Percentiles rank a stretch among this genome's conserved stretches.
phyloP scores from a whole-genome alignment of 2,329 filamentous ascomycete species.

The Scortechinia acanthostroma region DNA sequence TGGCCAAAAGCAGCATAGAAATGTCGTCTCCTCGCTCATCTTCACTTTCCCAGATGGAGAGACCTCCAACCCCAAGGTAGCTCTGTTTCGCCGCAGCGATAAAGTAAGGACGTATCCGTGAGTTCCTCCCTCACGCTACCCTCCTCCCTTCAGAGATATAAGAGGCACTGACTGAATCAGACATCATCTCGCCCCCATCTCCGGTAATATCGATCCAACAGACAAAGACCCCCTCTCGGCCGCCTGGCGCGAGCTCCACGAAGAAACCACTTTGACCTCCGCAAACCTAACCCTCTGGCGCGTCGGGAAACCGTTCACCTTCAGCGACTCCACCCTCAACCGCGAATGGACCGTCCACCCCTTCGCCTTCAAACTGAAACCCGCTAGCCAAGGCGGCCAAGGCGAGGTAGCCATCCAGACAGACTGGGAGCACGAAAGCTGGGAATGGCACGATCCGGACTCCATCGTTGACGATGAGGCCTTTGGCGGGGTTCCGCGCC shows the following conservation, averaged over 20 bases:
- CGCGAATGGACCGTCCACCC: conserved; percentile 57
- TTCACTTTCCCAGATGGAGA: conserved; percentile 30
- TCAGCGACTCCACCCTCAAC: conserved; percentile 40
- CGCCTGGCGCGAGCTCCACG: conserved; percentile 53
- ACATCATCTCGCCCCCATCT: conserved; percentile 52
- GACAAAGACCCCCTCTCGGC: conserved; percentile 45
- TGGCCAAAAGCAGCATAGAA: too few species aligned
- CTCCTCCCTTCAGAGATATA: not conserved
- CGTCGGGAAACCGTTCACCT: conserved; percentile 48
- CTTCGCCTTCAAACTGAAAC: conserved; percentile 47
- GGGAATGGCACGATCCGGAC: conserved; percentile 46
- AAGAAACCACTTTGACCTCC: conserved; percentile 49
- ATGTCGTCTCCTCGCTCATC: conserved; percentile 41
- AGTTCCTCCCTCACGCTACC: conserved; percentile 9
- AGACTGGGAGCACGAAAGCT: conserved; percentile 57
- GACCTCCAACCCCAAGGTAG: conserved; percentile 34
- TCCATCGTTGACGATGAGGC: conserved; percentile 33
- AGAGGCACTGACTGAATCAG: conserved; percentile 15
- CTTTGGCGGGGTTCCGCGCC: conserved; percentile 44
- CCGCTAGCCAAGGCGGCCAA: conserved; percentile 19
- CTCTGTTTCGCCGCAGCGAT: conserved; percentile 53
- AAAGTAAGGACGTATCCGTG: conserved; percentile 54
- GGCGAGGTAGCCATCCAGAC: conserved; percentile 38
- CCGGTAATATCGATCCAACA: conserved; percentile 45
- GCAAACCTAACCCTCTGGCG: conserved; percentile 39